Evolutionary conservation across 805 yeast genomes (phyloP).

Genomic region (Ogataea ganodermae): DNA sequence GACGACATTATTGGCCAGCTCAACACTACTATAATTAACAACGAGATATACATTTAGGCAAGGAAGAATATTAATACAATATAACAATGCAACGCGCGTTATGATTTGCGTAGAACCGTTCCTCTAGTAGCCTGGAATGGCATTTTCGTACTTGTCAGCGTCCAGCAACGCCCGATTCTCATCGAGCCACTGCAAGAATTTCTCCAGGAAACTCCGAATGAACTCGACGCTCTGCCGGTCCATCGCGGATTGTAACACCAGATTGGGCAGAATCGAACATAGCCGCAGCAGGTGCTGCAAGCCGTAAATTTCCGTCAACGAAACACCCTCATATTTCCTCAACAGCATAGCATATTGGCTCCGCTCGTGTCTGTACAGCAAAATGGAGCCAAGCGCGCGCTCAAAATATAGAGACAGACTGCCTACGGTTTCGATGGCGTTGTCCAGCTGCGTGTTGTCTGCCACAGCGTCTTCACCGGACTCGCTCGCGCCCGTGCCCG

Average conservation of each 20-base stretch:
- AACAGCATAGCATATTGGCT: conserved; percentile 64
- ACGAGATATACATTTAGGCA: conserved; percentile 18
- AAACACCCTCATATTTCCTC: conserved; percentile 25
- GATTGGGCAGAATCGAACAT: conserved; percentile 76
- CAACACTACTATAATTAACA: conserved; percentile 19
- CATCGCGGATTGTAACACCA: conserved; percentile 78
- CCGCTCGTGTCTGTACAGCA: conserved; percentile 76
- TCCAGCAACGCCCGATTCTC: conserved; percentile 42
- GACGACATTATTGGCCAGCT: conserved; percentile 17
- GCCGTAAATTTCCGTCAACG: conserved; percentile 60
- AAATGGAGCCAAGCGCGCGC: conserved; percentile 63
- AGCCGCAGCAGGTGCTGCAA: conserved; percentile 79
- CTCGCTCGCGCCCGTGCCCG: no score
- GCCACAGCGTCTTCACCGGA: conserved; percentile 27
- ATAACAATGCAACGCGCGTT: background rate
- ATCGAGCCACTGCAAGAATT: conserved; percentile 53
- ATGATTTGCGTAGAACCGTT: no score
- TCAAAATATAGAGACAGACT: conserved; percentile 79
- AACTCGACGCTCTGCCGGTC: conserved; percentile 68
- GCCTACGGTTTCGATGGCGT: conserved; percentile 63
- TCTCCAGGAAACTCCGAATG: conserved; percentile 56
- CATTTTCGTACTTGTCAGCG: conserved; percentile 48
- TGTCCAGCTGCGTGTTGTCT: conserved; percentile 48
- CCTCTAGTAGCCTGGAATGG: conserved; percentile 38
- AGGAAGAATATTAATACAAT: background rate